These are phyloP conservation scores for Orychophragmus violaceus DNA, from an alignment of 345 rosid genomes.

Conservation along the genomic window DNA sequence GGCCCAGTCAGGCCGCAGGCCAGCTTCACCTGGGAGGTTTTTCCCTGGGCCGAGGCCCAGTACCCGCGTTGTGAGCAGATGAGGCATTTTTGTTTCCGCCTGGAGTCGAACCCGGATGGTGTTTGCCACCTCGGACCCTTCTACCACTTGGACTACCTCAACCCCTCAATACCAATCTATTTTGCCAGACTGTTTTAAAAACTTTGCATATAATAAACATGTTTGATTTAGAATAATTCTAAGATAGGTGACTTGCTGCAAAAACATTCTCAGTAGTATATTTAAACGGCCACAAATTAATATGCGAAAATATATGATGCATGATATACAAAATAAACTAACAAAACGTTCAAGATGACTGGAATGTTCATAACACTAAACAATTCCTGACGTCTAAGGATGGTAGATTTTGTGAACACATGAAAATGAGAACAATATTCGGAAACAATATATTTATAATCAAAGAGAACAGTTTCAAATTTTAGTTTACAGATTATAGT, in stretches of 20 bases:
- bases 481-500: neutral
- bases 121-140: no score
- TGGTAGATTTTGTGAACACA: neutral
- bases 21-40: no score
- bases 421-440: slow-evolving; percentile 1
- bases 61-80: no score
- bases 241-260: neutral
- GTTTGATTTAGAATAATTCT: neutral
- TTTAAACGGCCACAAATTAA: neutral
- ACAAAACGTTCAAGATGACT: neutral
- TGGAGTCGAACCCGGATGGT: no score
- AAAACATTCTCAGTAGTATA: neutral
- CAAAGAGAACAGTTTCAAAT: neutral
- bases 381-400: neutral
- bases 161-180: no score
- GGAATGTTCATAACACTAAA: neutral
- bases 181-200: no score
- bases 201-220: neutral
- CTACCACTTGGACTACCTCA: no score
- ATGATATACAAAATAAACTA: neutral
- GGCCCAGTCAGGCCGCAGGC: no score
- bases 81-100: no score
- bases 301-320: no score
- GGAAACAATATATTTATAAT: neutral
- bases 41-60: no score